Conservation (phyloP, 495 filamentous ascomycete genomes). For the Recurvomyces mirabilis region DNA sequence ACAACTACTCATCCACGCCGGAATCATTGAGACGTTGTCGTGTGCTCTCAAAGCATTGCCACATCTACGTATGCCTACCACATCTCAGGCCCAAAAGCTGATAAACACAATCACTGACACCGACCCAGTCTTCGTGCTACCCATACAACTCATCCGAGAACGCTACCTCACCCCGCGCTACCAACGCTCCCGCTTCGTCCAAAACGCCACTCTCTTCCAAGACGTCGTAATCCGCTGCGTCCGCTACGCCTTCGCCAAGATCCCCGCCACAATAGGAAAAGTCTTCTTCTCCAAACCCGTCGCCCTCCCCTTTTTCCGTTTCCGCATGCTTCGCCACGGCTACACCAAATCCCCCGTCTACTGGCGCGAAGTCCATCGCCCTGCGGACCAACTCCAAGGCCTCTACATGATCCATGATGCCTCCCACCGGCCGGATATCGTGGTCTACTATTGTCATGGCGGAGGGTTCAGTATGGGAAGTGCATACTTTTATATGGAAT, state of each 20-base stretch:
- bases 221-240: conserved; percentile 64
- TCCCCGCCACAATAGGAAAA: conserved; percentile 52
- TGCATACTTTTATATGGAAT: conserved; percentile 70
- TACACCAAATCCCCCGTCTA: conserved; percentile 45
- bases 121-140: conserved; percentile 34
- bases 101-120: conserved; percentile 3
- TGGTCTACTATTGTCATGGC: conserved; percentile 64
- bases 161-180: conserved; percentile 39
- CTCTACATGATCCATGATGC: conserved; percentile 50
- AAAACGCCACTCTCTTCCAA: conserved; percentile 54
- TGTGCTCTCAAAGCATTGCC: conserved; percentile 53
- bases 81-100: not conserved
- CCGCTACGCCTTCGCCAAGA: conserved; percentile 60
- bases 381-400: conserved; percentile 38
- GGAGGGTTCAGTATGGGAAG: conserved; percentile 73
- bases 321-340: conserved; percentile 62
- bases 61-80: conserved; percentile 47
- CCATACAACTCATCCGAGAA: conserved; percentile 45
- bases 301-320: conserved; percentile 57
- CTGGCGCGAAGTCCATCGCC: conserved; percentile 47
- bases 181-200: conserved; percentile 49
- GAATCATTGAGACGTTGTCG: conserved; percentile 40
- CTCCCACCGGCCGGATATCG: conserved; percentile 47
- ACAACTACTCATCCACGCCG: conserved; percentile 52
- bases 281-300: conserved; percentile 68